Conservation (phyloP, 805 yeast genomes). For the Lachancea lanzarotensis region DNA sequence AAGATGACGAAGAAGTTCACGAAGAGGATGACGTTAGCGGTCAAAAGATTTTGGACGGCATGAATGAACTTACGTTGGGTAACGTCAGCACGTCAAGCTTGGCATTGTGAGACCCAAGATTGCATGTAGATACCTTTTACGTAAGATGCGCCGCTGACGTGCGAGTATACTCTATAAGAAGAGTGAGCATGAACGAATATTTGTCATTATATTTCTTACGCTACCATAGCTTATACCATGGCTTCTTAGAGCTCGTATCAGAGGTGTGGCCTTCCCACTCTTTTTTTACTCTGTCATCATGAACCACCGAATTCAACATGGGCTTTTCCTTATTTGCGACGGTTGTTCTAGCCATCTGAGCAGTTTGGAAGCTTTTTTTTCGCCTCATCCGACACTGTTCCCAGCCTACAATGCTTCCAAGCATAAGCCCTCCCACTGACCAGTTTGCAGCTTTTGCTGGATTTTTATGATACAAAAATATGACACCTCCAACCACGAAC, state of each 20-base stretch:
- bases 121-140: background rate
- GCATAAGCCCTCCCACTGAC: constrained; percentile 71
- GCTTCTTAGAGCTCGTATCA: constrained; percentile 8
- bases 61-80: constrained; percentile 1
- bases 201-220: background rate
- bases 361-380: constrained; percentile 56
- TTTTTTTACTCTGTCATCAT: constrained; percentile 19
- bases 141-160: background rate
- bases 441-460: constrained; percentile 64
- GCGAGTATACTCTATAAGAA: background rate
- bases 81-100: background rate
- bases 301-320: constrained; percentile 28
- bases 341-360: constrained; percentile 59
- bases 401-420: constrained; percentile 84
- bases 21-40: background rate
- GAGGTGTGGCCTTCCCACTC: constrained; percentile 19
- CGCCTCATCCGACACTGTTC: constrained; percentile 81
- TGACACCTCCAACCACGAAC: constrained; percentile 62
- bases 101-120: background rate
- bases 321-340: constrained; percentile 34
- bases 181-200: background rate
- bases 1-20: constrained; percentile 8
- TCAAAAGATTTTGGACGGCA: constrained; percentile 9
- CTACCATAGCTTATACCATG: constrained; percentile 33
- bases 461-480: constrained; percentile 59